Base-by-base conservation (phyloP, 345 rosid species). In the Hibiscus syriacus region DNA sequence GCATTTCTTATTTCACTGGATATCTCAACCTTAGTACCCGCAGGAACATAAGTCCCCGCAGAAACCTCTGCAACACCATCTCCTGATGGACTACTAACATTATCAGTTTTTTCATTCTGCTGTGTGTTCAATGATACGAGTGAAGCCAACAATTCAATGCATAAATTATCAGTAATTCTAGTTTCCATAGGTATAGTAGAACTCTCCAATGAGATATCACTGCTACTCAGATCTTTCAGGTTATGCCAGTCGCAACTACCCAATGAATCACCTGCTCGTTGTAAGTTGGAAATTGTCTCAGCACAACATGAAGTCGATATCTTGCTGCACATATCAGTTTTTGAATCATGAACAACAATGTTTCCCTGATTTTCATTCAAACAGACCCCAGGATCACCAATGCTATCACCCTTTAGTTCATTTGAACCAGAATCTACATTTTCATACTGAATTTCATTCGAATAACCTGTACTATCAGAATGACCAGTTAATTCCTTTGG, bases 41-140 rank as follows among this genome's bases (percentile, higher is more conserved):
- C 66, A 54, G 74, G 69, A 59, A 59, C 53, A 62, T 74, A 75
- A 73, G 66, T 75, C 62, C 76, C 74, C 76, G 65, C 82, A 65
- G 74, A 34, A 57, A 63, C 68, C 50, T 65, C 75, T 11, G 55
- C 50, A 13, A 12, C 52, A 57, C 63, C 45, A 46, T 73, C 80
- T 27, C 63, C 45, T 17, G 71, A 73, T 32, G 27, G 61, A 61
- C 29, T 55, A 62, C 53, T 67, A 62, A 62, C 71, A 57, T 45
- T 48, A 41, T 57, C 54, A 25, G 61, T 64, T 62, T 46, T 73
- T 41, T 64, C 77, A 74, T 66, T 78, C 76, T 55, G 48, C 54
- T 65, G 68, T 4, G 38, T 64, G 70, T 62, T 39, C 46, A 66
- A 59, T 32, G 72, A 70, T 69, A 46, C 19, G 36, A 49, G 59